Evolutionary conservation across 768 basidiomycete genomes (phyloP).

Genomic region (Pholiota conissans): DNA sequence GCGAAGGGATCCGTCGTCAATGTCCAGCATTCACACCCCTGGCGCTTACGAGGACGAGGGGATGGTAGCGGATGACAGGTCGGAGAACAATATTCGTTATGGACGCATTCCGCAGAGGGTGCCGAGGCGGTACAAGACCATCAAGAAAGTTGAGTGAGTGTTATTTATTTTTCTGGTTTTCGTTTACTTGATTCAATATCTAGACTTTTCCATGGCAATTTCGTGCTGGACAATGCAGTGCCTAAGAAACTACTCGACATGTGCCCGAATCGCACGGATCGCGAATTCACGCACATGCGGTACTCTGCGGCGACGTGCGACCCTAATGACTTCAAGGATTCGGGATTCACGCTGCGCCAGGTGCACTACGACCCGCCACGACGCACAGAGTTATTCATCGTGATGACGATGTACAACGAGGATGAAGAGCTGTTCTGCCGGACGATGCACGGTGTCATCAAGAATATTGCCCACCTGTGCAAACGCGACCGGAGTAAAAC

Average conservation of each 20-base stretch:
- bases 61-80: conserved; percentile 17
- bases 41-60: conserved; percentile 44
- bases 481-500: conserved; percentile 86
- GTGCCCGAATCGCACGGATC: conserved; percentile 73
- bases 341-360: conserved; percentile 87
- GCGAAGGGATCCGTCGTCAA: conserved; percentile 39
- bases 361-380: conserved; percentile 89
- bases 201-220: conserved; percentile 89
- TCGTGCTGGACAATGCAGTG: conserved; percentile 87
- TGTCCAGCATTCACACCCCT: conserved; percentile 31
- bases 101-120: conserved; percentile 91
- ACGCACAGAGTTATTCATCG: conserved; percentile 92
- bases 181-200: no score
- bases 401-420: conserved; percentile 98
- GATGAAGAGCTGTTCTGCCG: conserved; percentile 88
- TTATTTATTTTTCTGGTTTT: no score
- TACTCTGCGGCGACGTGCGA: conserved; percentile 96
- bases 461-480: conserved; percentile 88
- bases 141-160: conserved; percentile 83
- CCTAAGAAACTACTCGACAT: conserved; percentile 89
- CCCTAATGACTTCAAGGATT: conserved; percentile 85
- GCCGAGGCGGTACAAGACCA: conserved; percentile 87
- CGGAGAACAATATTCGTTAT: conserved; percentile 72
- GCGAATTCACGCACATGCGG: conserved; percentile 95
- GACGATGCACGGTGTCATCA: conserved; percentile 95